Evolutionary conservation across 1,284 basidiomycete species (phyloP).

Genomic region (Albatrellus sp.): DNA sequence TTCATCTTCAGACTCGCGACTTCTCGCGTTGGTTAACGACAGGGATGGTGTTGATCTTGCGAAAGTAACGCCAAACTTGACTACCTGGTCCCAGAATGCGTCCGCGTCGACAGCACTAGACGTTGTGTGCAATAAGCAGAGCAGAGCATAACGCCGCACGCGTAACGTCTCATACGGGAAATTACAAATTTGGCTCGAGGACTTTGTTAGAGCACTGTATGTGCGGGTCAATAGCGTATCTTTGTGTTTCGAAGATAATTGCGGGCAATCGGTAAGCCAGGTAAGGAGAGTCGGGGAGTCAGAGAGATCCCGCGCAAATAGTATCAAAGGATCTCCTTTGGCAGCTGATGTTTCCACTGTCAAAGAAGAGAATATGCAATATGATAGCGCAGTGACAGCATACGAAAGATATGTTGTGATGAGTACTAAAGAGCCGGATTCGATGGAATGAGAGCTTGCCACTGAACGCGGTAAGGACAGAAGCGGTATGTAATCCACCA

Average conservation of each 20-base stretch:
- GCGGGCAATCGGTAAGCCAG: slow-evolving; percentile 36
- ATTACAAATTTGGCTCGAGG: slow-evolving; percentile 16
- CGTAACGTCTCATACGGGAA: slow-evolving; percentile 24
- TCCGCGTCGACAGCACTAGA: slow-evolving; percentile 20
- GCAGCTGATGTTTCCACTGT: slow-evolving; percentile 7
- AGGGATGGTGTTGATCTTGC: slow-evolving; percentile 22
- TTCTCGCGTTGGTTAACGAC: slow-evolving; percentile 3
- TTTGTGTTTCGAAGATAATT: slow-evolving; percentile 36
- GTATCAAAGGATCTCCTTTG: slow-evolving; percentile 9
- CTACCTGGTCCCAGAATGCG: slow-evolving; percentile 55
- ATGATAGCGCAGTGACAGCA: slow-evolving; percentile 28
- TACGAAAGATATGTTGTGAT: slow-evolving; percentile 48
- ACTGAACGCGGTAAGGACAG: slow-evolving; percentile 32
- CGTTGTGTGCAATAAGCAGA: slow-evolving; percentile 19
- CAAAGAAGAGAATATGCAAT: slow-evolving; percentile 14
- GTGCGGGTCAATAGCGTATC: slow-evolving; percentile 46
- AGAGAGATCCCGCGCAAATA: slow-evolving; percentile 25
- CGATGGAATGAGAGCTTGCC: slow-evolving; percentile 15
- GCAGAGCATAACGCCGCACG: slow-evolving; percentile 23
- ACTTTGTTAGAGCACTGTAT: slow-evolving; percentile 40
- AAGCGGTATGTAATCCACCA: slow-evolving; percentile 17
- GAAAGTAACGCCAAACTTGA: slow-evolving; percentile 35
- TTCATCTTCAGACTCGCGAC: slow-evolving; percentile 18
- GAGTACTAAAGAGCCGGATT: slow-evolving; percentile 35
- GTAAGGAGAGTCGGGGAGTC: slow-evolving; percentile 29